Base-by-base conservation (phyloP, 2,329 filamentous ascomycete species). In the Fusarium nodosum region DNA sequence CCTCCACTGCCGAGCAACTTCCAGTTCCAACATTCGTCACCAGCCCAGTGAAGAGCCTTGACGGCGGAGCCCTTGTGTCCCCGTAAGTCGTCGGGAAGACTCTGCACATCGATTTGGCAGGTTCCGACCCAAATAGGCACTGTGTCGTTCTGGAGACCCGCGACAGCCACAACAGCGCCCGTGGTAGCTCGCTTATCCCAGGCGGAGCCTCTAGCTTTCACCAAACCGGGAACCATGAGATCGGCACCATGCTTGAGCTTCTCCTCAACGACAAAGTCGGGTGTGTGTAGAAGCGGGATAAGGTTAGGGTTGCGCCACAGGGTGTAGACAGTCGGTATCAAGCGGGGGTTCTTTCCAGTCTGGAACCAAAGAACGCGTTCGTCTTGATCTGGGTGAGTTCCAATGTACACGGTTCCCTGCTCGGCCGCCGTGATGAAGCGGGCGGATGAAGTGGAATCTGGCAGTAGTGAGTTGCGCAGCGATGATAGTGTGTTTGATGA, bases 281-380 rank as follows among this genome's bases (percentile, higher is more conserved):
- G 71, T 0, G 71, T 73, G 38, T 73, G 71, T 1, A 73, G 26
- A 7, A 73, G 70, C 4, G 71, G 70, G 16, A 73, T 34, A 30
- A 73, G 62, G 12, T 62, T 55, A 24, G 71, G 71, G 50, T 73
- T 72, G 11, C 58, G 68, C 71, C 71, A 73, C 38, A 73, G 51
- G 4, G 70, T 73, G 5, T 73, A 73, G 6, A 73, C 65, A 3
- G 71, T 73, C 9, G 71, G 70, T 63, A 73, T 73, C 44, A 73
- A 20, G n/a, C 34, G 55, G 2, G 70, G 65, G 10, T 63, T 73
- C 59, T 73, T 73, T 5, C 70, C 70, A 2, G 57, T 55, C 52
- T 73, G 71, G 26, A 73, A 73, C 71, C 71, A 73, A 16, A 73
- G 71, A 16, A 73, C 59, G 33, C 71, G 71, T 48, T 73, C 71